phyloP scores from a whole-genome alignment of 495 filamentous ascomycete species.

The Penicillium salamii region DNA sequence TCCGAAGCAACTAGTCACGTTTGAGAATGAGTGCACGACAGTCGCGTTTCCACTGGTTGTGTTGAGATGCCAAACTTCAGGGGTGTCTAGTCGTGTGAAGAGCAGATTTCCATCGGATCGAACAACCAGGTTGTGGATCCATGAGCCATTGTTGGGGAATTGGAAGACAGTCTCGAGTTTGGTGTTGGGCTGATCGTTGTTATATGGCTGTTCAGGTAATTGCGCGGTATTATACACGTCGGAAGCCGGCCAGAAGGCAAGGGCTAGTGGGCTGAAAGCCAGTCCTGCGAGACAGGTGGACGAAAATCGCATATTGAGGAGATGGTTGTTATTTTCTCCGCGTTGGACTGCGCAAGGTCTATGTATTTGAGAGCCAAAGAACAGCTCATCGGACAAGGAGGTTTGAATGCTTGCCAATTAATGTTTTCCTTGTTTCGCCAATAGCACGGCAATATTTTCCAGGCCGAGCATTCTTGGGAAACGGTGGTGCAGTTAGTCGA shows the following conservation, averaged over 20 bases:
- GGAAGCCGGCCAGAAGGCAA: slow-evolving; percentile 10
- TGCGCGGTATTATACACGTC: neutral
- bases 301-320: slow-evolving; percentile 11
- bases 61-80: slow-evolving; percentile 41
- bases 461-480: neutral
- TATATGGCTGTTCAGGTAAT: neutral
- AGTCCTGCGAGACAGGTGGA: slow-evolving; percentile 10
- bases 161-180: slow-evolving; percentile 30
- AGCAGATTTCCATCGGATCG: slow-evolving; percentile 34
- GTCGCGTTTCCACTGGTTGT: slow-evolving; percentile 28
- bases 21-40: slow-evolving; percentile 29
- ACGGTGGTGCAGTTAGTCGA: neutral
- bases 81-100: slow-evolving; percentile 31
- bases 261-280: slow-evolving; percentile 7
- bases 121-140: slow-evolving; percentile 40
- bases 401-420: neutral
- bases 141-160: slow-evolving; percentile 33
- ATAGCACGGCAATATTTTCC: neutral
- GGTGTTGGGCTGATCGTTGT: slow-evolving; percentile 16
- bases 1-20: slow-evolving; percentile 34
- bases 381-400: neutral
- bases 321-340: too few relatives aligned
- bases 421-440: neutral
- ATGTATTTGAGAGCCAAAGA: neutral
- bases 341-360: too few relatives aligned